Base-by-base conservation (phyloP, 2,329 filamentous ascomycete species). In the Aspergillus sp. region DNA sequence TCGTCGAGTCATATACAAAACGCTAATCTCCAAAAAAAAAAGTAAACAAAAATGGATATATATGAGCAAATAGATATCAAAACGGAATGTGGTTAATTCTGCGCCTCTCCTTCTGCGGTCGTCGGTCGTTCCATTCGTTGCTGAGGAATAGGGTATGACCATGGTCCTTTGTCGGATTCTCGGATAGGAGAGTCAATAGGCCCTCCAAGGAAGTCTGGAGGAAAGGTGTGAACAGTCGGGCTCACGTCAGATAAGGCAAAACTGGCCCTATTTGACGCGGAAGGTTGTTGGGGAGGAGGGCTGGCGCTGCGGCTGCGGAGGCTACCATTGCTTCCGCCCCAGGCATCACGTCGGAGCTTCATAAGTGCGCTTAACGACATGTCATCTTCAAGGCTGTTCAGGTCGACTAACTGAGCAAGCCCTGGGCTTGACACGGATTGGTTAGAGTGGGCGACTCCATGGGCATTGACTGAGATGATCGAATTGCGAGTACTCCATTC, bases 401-500 rank as follows among this genome's bases (percentile, higher is more conserved):
- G 76, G 38, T 81, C 79, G 1, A 90, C 89, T 22, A 96, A 78
- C 70, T 96, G 89, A 0, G 89, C 89, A 22, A 96, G 79, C 0
- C 89, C 89, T 0, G 91, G 89, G 63, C 88, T 91, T 32, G 86
- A 80, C 2, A 91, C 67, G 0, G 81, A 75, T 56, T 71, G 76
- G 41, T 78, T 84, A 56, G 80, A 84, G 55, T 72, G 73, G 3
- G 72, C 65, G 3, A 68, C 66, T 2, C 75, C 74, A 44, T 85
- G 84, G 32, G 86, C 76, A 7, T 80, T 81, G 60, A 93, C 78
- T 57, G 89, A 91, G 78, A 96, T 90, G 57, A 96, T 85, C 1
- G 90, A 96, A 71, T 97, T 98, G 44, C 95, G 86, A 58, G 96
- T 96, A 42, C 91, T 96, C 79, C 96, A 97, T 74, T 99, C 95